Base-by-base conservation (phyloP, 108 stramenopile genomes). In the Cyclotella distinguenda region DNA sequence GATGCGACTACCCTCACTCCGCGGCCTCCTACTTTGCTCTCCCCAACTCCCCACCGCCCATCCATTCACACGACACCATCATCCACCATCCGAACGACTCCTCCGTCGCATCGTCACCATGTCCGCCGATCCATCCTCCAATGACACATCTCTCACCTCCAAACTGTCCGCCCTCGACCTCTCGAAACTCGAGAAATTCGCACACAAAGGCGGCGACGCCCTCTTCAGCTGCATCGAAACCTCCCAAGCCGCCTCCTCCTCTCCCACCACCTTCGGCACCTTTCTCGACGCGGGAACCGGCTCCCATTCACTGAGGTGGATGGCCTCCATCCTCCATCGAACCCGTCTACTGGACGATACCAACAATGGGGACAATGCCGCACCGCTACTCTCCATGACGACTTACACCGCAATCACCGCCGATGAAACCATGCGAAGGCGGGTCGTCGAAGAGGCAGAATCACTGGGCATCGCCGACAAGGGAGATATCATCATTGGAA, bases 231-330 rank as follows among this genome's bases (percentile, higher is more conserved):
- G 68, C 70, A 92, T 95, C 35, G 94, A 95, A 65, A 28, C 65
- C 25, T 79, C 78, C 28, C 94, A 95, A 45, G 74, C 69, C 4
- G 72, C 71, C 15, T 66, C 56, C 15, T 76, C 78, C 45, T 10
- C 52, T 13, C 0, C 18, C 22, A 35, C 31, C 48, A 23, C 22
- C 31, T 90, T 92, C 77, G 95, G 95, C 6, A 42, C 58, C 6
- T 79, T 96, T 26, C 60, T 98, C 27, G 97, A 98, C 72, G 93
- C 95, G 0, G 97, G 97, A 3, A 98, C 97, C 0, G 97, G 97
- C 13, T 46, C 77, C 54, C 96, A 98, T 76, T 92, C 90, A 12
- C 51, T 98, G 3, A 86, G 94, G 26, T 98, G 97, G 97, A 86
- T 97, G 27, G 91, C 90, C 2, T 89, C 88, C 4, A 48, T 82